Evolutionary conservation across 306 rosid species (phyloP).

Genomic region (Cicer yamashitae): DNA sequence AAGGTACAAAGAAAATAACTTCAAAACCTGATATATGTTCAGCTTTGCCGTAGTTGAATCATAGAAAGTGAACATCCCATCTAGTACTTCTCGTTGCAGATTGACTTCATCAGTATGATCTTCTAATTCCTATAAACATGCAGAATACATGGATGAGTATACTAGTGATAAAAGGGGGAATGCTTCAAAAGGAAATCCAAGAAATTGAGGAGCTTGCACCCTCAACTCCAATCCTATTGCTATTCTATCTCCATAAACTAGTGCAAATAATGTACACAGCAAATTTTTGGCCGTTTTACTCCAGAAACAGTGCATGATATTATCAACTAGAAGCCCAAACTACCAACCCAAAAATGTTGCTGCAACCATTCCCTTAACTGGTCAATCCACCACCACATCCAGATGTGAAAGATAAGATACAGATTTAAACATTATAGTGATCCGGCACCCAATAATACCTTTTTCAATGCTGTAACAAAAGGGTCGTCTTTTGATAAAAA

Average conservation of each 20-base stretch:
- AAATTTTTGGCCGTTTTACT: constrained; percentile 1
- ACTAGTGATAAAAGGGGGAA: constrained; percentile 5
- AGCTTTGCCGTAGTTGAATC: constrained; percentile 72
- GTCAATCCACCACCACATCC: constrained; percentile 23
- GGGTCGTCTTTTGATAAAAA: constrained; percentile 88
- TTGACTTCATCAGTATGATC: constrained; percentile 80
- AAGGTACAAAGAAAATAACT: constrained; percentile 24
- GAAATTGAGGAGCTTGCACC: not conserved
- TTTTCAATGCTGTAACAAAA: constrained; percentile 74
- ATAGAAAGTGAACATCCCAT: constrained; percentile 88
- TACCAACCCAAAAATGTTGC: constrained; percentile 27
- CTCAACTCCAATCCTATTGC: not conserved
- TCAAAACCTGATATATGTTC: constrained; percentile 81
- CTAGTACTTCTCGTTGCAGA: constrained; percentile 83
- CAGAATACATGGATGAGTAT: constrained; percentile 37
- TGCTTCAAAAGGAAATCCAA: constrained; percentile 12
- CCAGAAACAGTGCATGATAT: constrained; percentile 27
- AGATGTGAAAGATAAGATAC: constrained; percentile 12
- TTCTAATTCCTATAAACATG: constrained; percentile 76
- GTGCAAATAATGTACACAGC: not conserved
- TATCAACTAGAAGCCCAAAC: constrained; percentile 5
- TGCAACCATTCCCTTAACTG: constrained; percentile 6
- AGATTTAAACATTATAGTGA: constrained; percentile 3
- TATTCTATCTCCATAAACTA: constrained; percentile 2
- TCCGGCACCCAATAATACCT: constrained; percentile 60